These are phyloP conservation scores for Smallanthus sonchifolius DNA, from an alignment of 129 eudicot species.

Conservation along the genomic window DNA sequence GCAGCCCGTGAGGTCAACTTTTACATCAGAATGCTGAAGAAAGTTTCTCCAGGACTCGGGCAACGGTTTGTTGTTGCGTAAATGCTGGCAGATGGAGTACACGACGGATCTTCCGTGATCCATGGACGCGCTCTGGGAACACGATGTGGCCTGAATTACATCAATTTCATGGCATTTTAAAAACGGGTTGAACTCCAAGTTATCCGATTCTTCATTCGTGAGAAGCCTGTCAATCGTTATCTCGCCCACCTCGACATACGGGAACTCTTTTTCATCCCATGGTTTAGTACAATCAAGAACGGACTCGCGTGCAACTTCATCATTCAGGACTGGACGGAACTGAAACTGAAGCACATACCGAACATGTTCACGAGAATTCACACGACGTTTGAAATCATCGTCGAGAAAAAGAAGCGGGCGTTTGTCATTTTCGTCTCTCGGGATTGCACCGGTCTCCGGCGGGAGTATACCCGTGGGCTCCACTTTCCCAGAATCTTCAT, in stretches of 20 bases:
- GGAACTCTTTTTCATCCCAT: constrained; percentile 40
- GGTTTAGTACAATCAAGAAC: constrained; percentile 49
- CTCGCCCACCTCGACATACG: constrained; percentile 40
- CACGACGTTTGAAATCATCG: constrained; percentile 30
- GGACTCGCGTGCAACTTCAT: constrained; percentile 26
- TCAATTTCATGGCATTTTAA: constrained; percentile 38
- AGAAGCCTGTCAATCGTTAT: constrained; percentile 28
- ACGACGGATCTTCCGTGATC: constrained; percentile 48
- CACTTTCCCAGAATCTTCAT: constrained; percentile 43
- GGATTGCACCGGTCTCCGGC: constrained; percentile 53
- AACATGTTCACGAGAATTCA: constrained; percentile 27
- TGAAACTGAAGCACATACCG: constrained; percentile 38
- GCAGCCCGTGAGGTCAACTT: constrained; percentile 44
- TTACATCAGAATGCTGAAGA: constrained; percentile 46
- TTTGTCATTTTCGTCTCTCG: constrained; percentile 37
- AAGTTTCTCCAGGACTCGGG: constrained; percentile 42
- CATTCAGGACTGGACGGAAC: constrained; percentile 28
- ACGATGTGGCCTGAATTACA: constrained; percentile 43
- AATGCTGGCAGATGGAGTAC: constrained; percentile 47
- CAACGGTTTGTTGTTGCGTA: constrained; percentile 44
- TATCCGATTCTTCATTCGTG: constrained; percentile 24
- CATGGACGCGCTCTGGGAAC: constrained; percentile 50
- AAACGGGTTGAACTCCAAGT: constrained; percentile 46
- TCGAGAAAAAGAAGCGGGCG: constrained; percentile 40
- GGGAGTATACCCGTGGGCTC: constrained; percentile 40